Evolutionary conservation across 805 yeast genomes (phyloP).

Genomic region (Candida boidinii): DNA sequence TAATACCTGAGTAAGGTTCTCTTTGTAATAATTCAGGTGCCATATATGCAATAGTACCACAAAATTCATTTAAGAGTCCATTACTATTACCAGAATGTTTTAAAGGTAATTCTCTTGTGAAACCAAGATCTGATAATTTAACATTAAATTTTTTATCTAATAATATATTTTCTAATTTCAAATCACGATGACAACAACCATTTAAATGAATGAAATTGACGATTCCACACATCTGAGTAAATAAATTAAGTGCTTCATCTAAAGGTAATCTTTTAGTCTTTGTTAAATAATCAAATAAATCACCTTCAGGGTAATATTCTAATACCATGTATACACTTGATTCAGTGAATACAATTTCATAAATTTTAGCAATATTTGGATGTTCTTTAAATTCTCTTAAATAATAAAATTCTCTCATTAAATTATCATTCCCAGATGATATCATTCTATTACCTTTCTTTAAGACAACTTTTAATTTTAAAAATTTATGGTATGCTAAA

Average conservation of each 20-base stretch:
- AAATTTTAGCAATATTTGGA: constrained; percentile 74
- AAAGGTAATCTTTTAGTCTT: constrained; percentile 40
- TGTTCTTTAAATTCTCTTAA: constrained; percentile 70
- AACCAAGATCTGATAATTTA: constrained; percentile 89
- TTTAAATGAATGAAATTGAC: constrained; percentile 68
- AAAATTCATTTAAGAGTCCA: constrained; percentile 68
- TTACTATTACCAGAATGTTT: constrained; percentile 16
- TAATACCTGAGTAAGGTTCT: constrained; percentile 68
- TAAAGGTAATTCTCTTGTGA: constrained; percentile 62
- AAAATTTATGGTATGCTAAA: constrained; percentile 68
- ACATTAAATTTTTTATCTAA: constrained; percentile 49
- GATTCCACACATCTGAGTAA: constrained; percentile 59
- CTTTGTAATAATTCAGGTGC: constrained; percentile 82
- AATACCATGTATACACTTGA: constrained; percentile 75
- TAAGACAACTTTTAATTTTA: constrained; percentile 73
- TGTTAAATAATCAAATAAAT: constrained; percentile 59
- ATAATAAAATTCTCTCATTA: constrained; percentile 85
- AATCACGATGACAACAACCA: constrained; percentile 77
- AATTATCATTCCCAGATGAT: constrained; percentile 65
- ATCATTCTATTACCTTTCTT: constrained; percentile 50
- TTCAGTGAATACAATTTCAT: constrained; percentile 81
- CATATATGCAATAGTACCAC: constrained; percentile 95
- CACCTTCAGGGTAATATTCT: constrained; percentile 83
- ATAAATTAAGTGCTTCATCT: constrained; percentile 42
- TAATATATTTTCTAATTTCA: constrained; percentile 73